Percentiles rank a stretch among this genome's conserved stretches.
phyloP scores from a whole-genome alignment of 1,139 yeast genomes.

The Magnusiomyces ingens region DNA sequence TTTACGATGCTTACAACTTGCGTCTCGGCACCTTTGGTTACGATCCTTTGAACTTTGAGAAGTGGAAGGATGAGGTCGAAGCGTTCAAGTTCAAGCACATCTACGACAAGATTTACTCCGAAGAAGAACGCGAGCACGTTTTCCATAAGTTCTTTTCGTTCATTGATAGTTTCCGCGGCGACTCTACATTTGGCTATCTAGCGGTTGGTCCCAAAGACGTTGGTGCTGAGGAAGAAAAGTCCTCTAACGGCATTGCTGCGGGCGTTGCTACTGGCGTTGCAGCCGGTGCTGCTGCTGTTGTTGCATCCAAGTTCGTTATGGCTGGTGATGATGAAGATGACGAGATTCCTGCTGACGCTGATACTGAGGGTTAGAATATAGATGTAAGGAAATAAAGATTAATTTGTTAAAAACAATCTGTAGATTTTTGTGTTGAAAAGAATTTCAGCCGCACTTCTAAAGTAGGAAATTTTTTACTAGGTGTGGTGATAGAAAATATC shows the following conservation, averaged over 20 bases:
- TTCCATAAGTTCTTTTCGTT: slow-evolving; percentile 86
- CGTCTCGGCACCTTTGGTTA: slow-evolving; percentile 73
- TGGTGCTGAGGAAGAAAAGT: slow-evolving; percentile 1
- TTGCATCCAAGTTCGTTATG: slow-evolving; percentile 1
- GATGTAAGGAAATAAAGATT: no score
- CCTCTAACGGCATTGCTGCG: neutral
- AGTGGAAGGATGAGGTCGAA: slow-evolving; percentile 64
- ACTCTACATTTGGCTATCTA: slow-evolving; percentile 59
- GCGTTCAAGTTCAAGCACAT: slow-evolving; percentile 82
- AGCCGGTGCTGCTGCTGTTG: neutral
- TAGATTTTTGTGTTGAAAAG: no score
- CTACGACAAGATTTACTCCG: slow-evolving; percentile 85
- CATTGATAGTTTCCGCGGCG: slow-evolving; percentile 65
- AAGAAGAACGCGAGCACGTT: slow-evolving; percentile 80
- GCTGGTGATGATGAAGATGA: slow-evolving; percentile 6
- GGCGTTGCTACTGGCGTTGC: neutral
- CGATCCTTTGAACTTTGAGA: slow-evolving; percentile 63
- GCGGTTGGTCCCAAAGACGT: slow-evolving; percentile 6
- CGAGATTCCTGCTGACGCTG: slow-evolving; percentile 6
- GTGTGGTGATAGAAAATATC: no score
- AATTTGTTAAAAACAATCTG: no score
- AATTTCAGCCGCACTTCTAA: no score
- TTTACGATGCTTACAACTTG: slow-evolving; percentile 76
- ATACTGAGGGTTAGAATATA: slow-evolving; percentile 3
- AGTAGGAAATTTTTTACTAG: no score